phyloP scores from a whole-genome alignment of 2,329 filamentous ascomycete genomes.

The Passalora sequoiae region DNA sequence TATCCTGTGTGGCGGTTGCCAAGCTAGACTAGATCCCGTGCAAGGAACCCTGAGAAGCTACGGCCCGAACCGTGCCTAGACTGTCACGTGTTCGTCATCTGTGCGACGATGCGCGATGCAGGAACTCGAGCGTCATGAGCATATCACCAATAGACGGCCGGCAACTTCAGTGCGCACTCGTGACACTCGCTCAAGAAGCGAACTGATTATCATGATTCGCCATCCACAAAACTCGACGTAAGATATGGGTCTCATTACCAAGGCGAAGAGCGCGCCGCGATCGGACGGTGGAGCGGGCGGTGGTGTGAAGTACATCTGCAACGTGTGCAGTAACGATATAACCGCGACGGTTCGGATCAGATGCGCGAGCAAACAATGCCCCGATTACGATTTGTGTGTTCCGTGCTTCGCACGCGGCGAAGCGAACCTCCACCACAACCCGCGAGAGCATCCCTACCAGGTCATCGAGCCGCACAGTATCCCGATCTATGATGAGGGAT shows the following conservation, averaged over 20 bases:
- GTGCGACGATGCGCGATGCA: too few relatives aligned
- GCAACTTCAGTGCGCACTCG: too few relatives aligned
- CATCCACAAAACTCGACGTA: too few relatives aligned
- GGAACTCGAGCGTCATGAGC: too few relatives aligned
- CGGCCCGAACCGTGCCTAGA: too few relatives aligned
- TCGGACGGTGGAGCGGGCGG: constrained; percentile 31
- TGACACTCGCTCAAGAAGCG: too few relatives aligned
- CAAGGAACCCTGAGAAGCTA: too few relatives aligned
- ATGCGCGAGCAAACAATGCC: constrained; percentile 76
- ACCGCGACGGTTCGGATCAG: constrained; percentile 95
- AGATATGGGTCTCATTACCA: constrained; percentile 34
- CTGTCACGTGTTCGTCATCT: too few relatives aligned
- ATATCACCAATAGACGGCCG: too few relatives aligned
- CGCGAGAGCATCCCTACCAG: constrained; percentile 77
- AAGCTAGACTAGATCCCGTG: too few relatives aligned
- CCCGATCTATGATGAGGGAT: constrained; percentile 88
- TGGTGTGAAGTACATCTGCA: constrained; percentile 83
- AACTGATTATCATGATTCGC: too few relatives aligned
- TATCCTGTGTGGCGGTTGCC: too few relatives aligned
- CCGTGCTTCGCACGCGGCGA: constrained; percentile 85
- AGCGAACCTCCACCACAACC: constrained; percentile 76
- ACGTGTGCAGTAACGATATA: constrained; percentile 93
- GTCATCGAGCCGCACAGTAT: constrained; percentile 99
- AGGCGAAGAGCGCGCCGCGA: constrained; percentile 31
- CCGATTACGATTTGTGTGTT: constrained; percentile 95